phyloP scores from a whole-genome alignment of 2,329 filamentous ascomycete genomes.

The Lasiodiplodia sp. region DNA sequence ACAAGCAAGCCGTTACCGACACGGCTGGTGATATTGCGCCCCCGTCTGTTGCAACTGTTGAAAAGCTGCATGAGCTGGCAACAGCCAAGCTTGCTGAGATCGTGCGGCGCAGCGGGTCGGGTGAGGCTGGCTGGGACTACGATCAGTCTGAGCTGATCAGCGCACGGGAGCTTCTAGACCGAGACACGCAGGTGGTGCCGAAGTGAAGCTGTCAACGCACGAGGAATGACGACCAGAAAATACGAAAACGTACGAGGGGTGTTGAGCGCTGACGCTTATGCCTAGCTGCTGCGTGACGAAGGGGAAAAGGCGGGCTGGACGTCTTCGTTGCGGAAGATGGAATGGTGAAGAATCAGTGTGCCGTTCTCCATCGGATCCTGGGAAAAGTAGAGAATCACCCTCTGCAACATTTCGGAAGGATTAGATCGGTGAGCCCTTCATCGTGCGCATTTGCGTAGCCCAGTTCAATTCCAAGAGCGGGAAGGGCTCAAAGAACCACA shows the following conservation, averaged over 20 bases:
- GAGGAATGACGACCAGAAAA: background rate
- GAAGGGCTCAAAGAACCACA: background rate
- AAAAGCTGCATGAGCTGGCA: slow-evolving; percentile 74
- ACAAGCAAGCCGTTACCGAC: slow-evolving; percentile 38
- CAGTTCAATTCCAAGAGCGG: background rate
- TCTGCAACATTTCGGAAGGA: background rate
- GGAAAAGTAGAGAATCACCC: background rate
- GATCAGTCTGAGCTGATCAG: slow-evolving; percentile 74
- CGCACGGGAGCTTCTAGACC: slow-evolving; percentile 70
- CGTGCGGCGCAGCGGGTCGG: slow-evolving; percentile 66
- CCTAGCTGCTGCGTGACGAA: background rate
- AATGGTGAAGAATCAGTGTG: background rate
- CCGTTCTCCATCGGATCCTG: background rate
- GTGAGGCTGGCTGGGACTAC: slow-evolving; percentile 76
- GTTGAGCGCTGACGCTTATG: too few species aligned
- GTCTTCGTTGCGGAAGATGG: background rate
- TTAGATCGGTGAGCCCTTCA: background rate
- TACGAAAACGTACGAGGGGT: background rate
- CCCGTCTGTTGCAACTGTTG: slow-evolving; percentile 65
- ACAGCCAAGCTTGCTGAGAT: slow-evolving; percentile 80
- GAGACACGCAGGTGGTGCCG: slow-evolving; percentile 46
- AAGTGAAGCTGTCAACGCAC: background rate
- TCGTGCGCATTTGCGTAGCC: background rate
- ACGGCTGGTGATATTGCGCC: slow-evolving; percentile 52
- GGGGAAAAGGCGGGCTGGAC: too few species aligned